Percentiles rank a stretch among this genome's conserved stretches.
These are phyloP conservation scores for Rhizopus sp. DNA, from an alignment of 371 early-diverging fungal species.

Conservation along the genomic window DNA sequence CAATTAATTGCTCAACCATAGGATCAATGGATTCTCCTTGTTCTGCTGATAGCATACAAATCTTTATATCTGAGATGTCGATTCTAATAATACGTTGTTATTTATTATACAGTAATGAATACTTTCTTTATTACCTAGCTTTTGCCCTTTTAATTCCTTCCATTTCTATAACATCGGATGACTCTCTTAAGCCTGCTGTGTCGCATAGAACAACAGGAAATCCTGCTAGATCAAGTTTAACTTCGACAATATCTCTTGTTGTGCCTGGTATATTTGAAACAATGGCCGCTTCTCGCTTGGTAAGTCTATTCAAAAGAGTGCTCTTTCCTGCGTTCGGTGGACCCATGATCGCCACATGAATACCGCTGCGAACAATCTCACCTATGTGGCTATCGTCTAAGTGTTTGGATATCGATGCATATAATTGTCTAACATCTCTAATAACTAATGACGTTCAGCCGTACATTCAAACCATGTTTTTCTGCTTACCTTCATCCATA, in stretches of 20 bases:
- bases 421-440: slow-evolving; percentile 17
- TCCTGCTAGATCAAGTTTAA: slow-evolving; percentile 73
- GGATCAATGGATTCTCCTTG: slow-evolving; percentile 37
- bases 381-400: slow-evolving; percentile 69
- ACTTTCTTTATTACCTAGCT: slow-evolving; percentile 25
- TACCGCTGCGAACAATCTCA: slow-evolving; percentile 74
- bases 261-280: slow-evolving; percentile 83
- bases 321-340: slow-evolving; percentile 88
- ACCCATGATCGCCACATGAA: slow-evolving; percentile 74
- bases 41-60: slow-evolving; percentile 47
- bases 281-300: slow-evolving; percentile 77
- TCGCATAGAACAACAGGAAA: slow-evolving; percentile 77
- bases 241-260: slow-evolving; percentile 80
- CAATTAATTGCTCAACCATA: slow-evolving; percentile 47
- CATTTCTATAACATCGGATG: slow-evolving; percentile 68
- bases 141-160: slow-evolving; percentile 76
- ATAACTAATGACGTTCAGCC: slow-evolving; percentile 7
- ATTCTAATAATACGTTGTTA: slow-evolving; percentile 18
- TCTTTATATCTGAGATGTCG: slow-evolving; percentile 48
- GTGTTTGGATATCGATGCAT: slow-evolving; percentile 51
- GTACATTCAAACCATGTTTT: not conserved
- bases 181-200: slow-evolving; percentile 75
- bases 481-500: slow-evolving; percentile 48
- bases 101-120: not conserved
- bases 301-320: slow-evolving; percentile 71